Conservation (phyloP, 352 stramenopile species). For the Elongisporangium undulatum region DNA sequence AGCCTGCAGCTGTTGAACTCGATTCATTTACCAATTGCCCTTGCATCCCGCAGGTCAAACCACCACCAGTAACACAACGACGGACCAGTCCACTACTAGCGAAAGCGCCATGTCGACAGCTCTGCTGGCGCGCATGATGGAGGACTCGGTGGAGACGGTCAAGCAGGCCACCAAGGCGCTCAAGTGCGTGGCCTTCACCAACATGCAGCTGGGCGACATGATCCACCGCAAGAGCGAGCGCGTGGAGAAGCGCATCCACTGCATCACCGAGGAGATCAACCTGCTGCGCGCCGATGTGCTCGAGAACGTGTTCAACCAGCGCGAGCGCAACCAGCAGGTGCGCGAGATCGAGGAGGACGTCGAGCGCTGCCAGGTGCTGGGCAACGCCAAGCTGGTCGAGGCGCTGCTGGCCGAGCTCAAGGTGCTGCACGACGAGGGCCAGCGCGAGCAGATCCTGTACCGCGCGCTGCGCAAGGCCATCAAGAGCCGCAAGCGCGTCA, state of each 20-base stretch:
- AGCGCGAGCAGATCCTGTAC: slow-evolving; percentile 36
- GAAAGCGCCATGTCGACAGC: slow-evolving; percentile 15
- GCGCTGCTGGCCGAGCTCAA: slow-evolving; percentile 44
- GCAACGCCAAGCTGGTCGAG: slow-evolving; percentile 40
- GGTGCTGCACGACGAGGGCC: slow-evolving; percentile 40
- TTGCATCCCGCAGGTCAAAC: neutral
- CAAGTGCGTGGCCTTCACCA: slow-evolving; percentile 58
- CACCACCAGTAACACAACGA: neutral
- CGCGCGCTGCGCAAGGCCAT: slow-evolving; percentile 42
- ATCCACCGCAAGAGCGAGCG: slow-evolving; percentile 47
- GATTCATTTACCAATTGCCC: neutral
- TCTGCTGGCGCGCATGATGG: slow-evolving; percentile 18
- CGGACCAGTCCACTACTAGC: neutral
- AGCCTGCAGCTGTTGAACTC: neutral
- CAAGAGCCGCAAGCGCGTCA: slow-evolving; percentile 26
- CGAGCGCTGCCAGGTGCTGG: slow-evolving; percentile 45
- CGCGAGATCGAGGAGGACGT: slow-evolving; percentile 48
- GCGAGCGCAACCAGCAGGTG: slow-evolving; percentile 37
- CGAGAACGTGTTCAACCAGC: slow-evolving; percentile 48
- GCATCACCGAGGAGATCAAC: slow-evolving; percentile 45
- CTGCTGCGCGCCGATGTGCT: slow-evolving; percentile 40
- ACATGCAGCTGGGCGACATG: slow-evolving; percentile 56
- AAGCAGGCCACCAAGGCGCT: slow-evolving; percentile 65
- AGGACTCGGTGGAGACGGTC: slow-evolving; percentile 31
- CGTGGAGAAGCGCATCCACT: slow-evolving; percentile 31